Evolutionary conservation across 2,329 filamentous ascomycete genomes (phyloP), one percentile per base, ranked within the genome.

Genomic region (Trichophyton schoenleinii): DNA sequence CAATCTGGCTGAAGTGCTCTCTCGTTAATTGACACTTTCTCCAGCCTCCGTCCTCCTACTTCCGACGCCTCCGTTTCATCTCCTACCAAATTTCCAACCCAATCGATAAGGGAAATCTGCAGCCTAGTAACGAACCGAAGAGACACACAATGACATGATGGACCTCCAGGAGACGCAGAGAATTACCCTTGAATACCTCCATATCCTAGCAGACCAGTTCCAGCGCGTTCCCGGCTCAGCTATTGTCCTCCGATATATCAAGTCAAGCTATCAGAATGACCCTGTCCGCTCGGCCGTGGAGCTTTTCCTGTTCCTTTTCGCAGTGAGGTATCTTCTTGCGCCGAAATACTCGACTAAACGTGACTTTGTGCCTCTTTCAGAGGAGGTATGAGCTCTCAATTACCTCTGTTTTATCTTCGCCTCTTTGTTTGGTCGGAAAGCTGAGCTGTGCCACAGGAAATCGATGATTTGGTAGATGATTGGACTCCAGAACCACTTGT

Each of bases 201-300:
- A 80, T 68, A 78, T 80, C 65, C 77, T 81, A 60, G 77, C 81
- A 60, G 78, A 83, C 63, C 81, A 86, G 62, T 95, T 99, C 72
- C 91, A 96, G 70, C 89, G 88, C 70, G 83, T 99, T 44, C 95
- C 94, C 34, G 94, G 94, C 59, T 97, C 92, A 34, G 89, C 92
- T 48, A 96, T 99, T 68, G 81, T 97, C 69, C 83, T 95, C 68
- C 89, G 94, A 65, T 99, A 99, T 76, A 91, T 99, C 72, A 89
- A 89, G 74, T 96, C 91, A 62, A 96, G 91, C 73, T 97, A 99
- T 78, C 94, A 99, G 78, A 88, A 99, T 72, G 94, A 99, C 70
- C 94, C 94, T 8, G 85, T 97, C 61, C 87, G 95, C 60, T 95
- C 90, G 59, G 90, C 89, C 44, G 89, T 99, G 67, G 94, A 99